Evolutionary conservation across 2,329 filamentous ascomycete genomes (phyloP), one percentile per base, ranked within the genome.

Genomic region (Eutypa lata): DNA sequence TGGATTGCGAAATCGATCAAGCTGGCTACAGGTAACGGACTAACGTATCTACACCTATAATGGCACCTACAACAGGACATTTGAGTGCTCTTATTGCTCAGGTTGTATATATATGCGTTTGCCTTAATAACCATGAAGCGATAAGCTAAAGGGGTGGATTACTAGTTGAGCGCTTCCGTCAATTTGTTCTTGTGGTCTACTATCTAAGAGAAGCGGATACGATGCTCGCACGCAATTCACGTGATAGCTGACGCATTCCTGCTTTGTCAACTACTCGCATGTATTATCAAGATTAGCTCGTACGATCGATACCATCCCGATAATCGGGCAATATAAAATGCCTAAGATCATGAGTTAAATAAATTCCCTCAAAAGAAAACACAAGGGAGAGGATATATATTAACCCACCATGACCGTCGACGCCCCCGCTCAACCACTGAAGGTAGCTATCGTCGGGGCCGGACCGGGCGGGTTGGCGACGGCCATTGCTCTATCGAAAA

Each of bases 401-500:
- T 19, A 22, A 19, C 19, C 8, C 11, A 53, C 8, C 7, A 64
- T 64, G 62, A 61, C 61, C 18, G 58, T 62, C 21, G 48, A 60
- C 22, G 11, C 45, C 7, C 48, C 59, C 16, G 10, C 28, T n/a
- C 56, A 50, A 19, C 54, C 56, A 28, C 48, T 64, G 21, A 57
- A 54, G 2, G 60, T 65, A n/a, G 62, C 62, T 18, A 52, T 65
- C 4, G 53, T 65, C 24, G 62, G 62, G 7, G 60, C 61, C 19
- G 61, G 62, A 2, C 62, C 62, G 1, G 61, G 62, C 1, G 61
- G 62, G 1, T 53, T 79, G 1, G 74, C 68, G 7, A 69, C 74
- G 2, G 76, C 75, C 3, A 77, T 79, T 47, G 74, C 73, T 2
- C 61, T 79, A 1, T 73, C 70, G 1, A 59, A 68, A 38, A 58